Base-by-base conservation (phyloP, 164 flowering plant species). In the Aristolochia californica region DNA sequence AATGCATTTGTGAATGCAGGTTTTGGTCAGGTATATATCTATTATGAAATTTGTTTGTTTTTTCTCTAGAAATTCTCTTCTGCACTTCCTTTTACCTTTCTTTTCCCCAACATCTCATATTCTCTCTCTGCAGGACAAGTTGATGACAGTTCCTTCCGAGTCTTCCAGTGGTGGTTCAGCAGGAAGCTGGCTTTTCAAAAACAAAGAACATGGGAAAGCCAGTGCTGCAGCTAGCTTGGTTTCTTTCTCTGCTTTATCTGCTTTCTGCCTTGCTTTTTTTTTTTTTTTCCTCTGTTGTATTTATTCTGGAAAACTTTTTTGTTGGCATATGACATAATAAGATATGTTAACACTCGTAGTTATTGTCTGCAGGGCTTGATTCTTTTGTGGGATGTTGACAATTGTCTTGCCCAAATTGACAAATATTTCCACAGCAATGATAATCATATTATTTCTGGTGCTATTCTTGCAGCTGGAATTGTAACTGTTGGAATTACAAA, bases 151-250 rank as follows among this genome's bases (percentile, higher is more conserved):
- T 16, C 71, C 85, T 61, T 71, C 94, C 38, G 97, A 90, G 56
- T 13, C 83, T 40, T 77, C 96, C 5, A 77, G 84, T 67, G 82
- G 87, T 67, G 78, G 84, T 58, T 61, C 90, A 51, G 70, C 93
- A 9, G 87, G 88, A 70, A 82, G 75, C 63, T 94, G 99, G 99
- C 91, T 94, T 58, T 94, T 84, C 66, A 94, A 94, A 70, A 90
- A 94, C 67, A 94, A 90, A 72, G 99, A 94, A 59, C 97, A 94
- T 65, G 99, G 99, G 67, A 94, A 88, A 68, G 72, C 86, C 60
- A 94, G 99, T 77, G 99, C 99, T 69, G 97, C 95, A n/a, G 99
- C 97, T 25, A 94, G 99, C 79, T 71, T 90, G 83, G 99, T 94
- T 73, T 68, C 75, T 58, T 40, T 55, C 17, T 40, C 48, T 48